These are phyloP conservation scores for Sapria himalayana DNA, from an alignment of 345 rosid species.

Conservation along the genomic window DNA sequence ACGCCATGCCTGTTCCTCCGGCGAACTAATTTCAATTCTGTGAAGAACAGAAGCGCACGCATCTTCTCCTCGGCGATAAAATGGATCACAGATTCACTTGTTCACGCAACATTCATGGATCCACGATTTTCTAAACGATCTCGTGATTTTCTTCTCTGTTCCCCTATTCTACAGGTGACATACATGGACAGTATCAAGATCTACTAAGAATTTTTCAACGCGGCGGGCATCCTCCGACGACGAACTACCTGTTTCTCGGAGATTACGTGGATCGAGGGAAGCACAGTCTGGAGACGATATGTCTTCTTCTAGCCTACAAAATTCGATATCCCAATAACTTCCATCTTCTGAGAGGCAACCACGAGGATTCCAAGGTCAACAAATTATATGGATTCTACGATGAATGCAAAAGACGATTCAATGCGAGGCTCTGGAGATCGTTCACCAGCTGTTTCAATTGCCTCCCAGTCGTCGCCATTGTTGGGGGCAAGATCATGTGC, in stretches of 20 bases:
- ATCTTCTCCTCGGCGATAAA: no score
- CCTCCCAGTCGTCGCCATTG: slow-evolving; percentile 78
- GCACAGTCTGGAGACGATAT: slow-evolving; percentile 92
- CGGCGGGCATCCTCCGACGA: slow-evolving; percentile 82
- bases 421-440: slow-evolving; percentile 86
- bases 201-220: slow-evolving; percentile 67
- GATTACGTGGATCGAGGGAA: slow-evolving; percentile 96
- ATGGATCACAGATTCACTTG: no score
- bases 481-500: slow-evolving; percentile 77
- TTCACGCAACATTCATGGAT: no score
- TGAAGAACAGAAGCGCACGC: no score
- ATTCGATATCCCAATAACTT: slow-evolving; percentile 59
- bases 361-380: slow-evolving; percentile 95
- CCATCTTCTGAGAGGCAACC: slow-evolving; percentile 80
- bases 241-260: slow-evolving; percentile 82
- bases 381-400: slow-evolving; percentile 90
- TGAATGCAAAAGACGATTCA: slow-evolving; percentile 93
- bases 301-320: slow-evolving; percentile 88
- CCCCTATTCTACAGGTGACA: slow-evolving; percentile 85
- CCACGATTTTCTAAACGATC: no score
- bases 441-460: slow-evolving; percentile 88
- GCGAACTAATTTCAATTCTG: no score
- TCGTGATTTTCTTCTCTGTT: no score
- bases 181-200: slow-evolving; percentile 92
- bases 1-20: no score